phyloP scores from a whole-genome alignment of 306 rosid genomes.

The Vicia sativa region DNA sequence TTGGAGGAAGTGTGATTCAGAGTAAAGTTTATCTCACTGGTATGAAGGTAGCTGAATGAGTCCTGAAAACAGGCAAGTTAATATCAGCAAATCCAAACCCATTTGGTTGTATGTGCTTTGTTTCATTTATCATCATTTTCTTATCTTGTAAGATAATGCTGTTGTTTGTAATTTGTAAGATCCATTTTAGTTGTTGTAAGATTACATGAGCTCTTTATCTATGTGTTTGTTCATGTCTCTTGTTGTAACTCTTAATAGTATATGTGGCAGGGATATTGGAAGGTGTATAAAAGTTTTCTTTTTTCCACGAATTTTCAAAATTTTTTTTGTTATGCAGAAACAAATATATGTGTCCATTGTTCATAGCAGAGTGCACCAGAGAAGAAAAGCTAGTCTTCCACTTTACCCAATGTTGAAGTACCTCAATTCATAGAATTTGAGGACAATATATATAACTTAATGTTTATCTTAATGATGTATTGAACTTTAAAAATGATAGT shows the following conservation, averaged over 20 bases:
- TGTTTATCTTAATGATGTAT: too few relatives aligned
- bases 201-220: constrained; percentile 17
- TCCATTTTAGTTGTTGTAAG: constrained; percentile 39
- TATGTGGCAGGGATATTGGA: constrained; percentile 27
- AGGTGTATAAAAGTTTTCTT: constrained; percentile 12
- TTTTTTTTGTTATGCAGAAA: too few relatives aligned
- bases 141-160: constrained; percentile 43
- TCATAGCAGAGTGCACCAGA: too few relatives aligned
- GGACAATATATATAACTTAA: too few relatives aligned
- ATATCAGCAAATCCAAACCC: constrained; percentile 26
- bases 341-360: too few relatives aligned
- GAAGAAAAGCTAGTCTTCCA: too few relatives aligned
- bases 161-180: constrained; percentile 41
- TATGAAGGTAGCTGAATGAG: constrained; percentile 85
- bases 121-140: constrained; percentile 36
- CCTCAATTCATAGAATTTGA: too few relatives aligned
- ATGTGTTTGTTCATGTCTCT: constrained; percentile 14
- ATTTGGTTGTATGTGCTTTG: constrained; percentile 39
- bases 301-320: neutral
- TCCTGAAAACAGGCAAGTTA: constrained; percentile 8
- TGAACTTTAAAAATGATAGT: too few relatives aligned
- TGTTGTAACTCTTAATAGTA: constrained; percentile 29
- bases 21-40: constrained; percentile 95
- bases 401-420: too few relatives aligned
- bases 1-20: constrained; percentile 88